These are phyloP conservation scores for Pyronema omphalodes DNA, from an alignment of 495 filamentous ascomycete species.

Conservation along the genomic window DNA sequence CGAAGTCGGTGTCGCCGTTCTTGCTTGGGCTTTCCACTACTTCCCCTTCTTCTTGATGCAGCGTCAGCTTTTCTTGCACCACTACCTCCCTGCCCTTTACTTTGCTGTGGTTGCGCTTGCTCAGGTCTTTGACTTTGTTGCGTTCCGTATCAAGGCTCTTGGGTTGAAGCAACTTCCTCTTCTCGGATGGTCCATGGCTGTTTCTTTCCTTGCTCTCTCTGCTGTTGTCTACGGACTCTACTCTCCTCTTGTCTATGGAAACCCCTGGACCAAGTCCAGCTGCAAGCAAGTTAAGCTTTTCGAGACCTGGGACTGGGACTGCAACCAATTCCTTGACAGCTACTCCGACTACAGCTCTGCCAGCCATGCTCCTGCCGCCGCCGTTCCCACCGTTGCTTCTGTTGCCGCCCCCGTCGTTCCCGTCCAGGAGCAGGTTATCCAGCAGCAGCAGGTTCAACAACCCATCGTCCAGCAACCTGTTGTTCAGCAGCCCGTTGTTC, in stretches of 20 bases:
- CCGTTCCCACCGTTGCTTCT: neutral
- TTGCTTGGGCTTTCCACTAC: constrained; percentile 90
- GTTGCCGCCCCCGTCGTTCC: constrained; percentile 5
- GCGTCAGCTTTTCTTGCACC: constrained; percentile 84
- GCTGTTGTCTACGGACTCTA: constrained; percentile 67
- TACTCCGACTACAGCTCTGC: constrained; percentile 19
- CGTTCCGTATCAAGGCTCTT: constrained; percentile 45
- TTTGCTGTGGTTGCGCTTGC: constrained; percentile 79
- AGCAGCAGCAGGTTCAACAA: constrained; percentile 2
- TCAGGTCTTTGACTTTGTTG: constrained; percentile 72
- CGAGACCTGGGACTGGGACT: constrained; percentile 87
- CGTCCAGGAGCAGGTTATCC: constrained; percentile 5
- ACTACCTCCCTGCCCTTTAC: constrained; percentile 90
- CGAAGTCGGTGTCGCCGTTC: constrained; percentile 73
- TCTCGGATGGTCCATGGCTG: constrained; percentile 50
- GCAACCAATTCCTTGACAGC: constrained; percentile 67
- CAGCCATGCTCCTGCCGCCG: constrained; percentile 2
- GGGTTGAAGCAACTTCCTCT: constrained; percentile 52
- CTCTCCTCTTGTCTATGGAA: constrained; percentile 79
- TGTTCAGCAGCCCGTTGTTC: constrained; percentile 3
- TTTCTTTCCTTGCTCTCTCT: constrained; percentile 50
- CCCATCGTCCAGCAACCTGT: constrained; percentile 13
- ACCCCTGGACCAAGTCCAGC: constrained; percentile 72
- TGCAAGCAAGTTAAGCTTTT: constrained; percentile 80
- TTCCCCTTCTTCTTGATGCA: constrained; percentile 96